Percentiles rank a stretch among this genome's conserved stretches.
Conservation (phyloP, 2,329 filamentous ascomycete species). For the Dendryphion nanum region DNA sequence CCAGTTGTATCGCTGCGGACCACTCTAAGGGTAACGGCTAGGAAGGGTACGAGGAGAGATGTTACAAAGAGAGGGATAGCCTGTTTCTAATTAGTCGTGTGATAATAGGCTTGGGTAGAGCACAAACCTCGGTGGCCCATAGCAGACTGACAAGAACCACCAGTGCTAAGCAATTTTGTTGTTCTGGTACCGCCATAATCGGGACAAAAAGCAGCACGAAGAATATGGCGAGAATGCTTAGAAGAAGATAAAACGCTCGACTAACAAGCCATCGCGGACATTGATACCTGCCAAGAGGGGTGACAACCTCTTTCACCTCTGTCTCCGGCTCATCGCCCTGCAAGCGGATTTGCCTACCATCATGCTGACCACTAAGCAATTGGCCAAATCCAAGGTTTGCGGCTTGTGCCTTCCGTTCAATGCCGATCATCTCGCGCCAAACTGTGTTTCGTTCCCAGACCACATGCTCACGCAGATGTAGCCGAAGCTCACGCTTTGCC, state of each 20-base stretch:
- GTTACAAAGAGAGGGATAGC: conserved; percentile 97
- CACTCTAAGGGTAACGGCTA: conserved; percentile 83
- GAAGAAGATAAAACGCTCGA: conserved; percentile 73
- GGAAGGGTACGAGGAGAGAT: conserved; percentile 87
- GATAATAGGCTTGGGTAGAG: not conserved
- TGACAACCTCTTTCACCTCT: conserved; percentile 67
- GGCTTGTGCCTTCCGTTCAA: conserved; percentile 92
- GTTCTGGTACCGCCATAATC: conserved; percentile 81
- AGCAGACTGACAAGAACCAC: conserved; percentile 89
- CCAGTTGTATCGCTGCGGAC: conserved; percentile 74
- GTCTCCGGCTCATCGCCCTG: conserved; percentile 79
- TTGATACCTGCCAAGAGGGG: conserved; percentile 74
- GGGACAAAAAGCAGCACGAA: conserved; percentile 70
- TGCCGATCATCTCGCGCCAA: conserved; percentile 98
- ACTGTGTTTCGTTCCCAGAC: conserved; percentile 99
- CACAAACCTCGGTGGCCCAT: conserved; percentile 85
- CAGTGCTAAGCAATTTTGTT: conserved; percentile 94
- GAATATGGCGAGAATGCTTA: conserved; percentile 72
- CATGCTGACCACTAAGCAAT: conserved; percentile 74
- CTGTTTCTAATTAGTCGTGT: conserved; percentile 40
- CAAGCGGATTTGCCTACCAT: conserved; percentile 65
- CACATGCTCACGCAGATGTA: conserved; percentile 92
- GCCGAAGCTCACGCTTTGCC: conserved; percentile 80
- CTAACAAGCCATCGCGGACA: conserved; percentile 83
- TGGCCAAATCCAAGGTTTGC: conserved; percentile 79